Conservation (phyloP, 176 grass and related monocot genomes). For the Saccharum officinarum region DNA sequence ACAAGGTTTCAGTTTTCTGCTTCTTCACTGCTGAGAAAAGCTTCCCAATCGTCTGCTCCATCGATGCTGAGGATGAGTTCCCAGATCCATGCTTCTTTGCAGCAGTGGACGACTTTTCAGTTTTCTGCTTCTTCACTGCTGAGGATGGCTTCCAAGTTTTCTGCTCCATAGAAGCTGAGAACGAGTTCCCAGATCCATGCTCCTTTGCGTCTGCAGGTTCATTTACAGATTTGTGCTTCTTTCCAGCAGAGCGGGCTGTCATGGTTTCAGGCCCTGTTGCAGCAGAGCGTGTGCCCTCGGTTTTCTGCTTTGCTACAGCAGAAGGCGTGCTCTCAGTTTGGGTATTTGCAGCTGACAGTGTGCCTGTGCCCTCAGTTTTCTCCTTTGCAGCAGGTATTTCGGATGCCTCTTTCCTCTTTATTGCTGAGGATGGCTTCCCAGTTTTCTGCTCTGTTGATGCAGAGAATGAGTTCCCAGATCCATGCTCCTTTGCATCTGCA, state of each 20-base stretch:
- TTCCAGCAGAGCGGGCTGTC: too few species aligned
- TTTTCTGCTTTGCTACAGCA: background rate
- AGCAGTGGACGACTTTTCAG: background rate
- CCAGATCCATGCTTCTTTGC: background rate
- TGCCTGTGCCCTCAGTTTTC: slow-evolving; percentile 21
- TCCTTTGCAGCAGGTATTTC: background rate
- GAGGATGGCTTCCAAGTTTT: slow-evolving; percentile 9
- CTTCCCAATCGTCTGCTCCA: too few species aligned
- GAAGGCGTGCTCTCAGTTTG: too few species aligned
- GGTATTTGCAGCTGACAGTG: background rate
- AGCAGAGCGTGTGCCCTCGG: too few species aligned
- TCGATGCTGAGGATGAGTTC: background rate
- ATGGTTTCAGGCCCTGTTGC: too few species aligned
- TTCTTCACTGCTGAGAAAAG: too few species aligned
- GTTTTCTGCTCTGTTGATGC: background rate
- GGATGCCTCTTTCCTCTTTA: background rate
- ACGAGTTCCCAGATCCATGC: background rate
- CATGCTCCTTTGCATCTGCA: background rate
- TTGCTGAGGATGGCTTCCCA: background rate
- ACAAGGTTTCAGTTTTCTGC: too few species aligned
- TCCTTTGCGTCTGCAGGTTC: background rate
- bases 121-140: slow-evolving; percentile 13
- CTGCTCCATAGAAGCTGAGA: background rate
- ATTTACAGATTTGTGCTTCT: too few species aligned
- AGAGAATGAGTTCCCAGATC: background rate